phyloP scores from a whole-genome alignment of 441 rosid genomes.

The Cnidoscolus chayamansa region DNA sequence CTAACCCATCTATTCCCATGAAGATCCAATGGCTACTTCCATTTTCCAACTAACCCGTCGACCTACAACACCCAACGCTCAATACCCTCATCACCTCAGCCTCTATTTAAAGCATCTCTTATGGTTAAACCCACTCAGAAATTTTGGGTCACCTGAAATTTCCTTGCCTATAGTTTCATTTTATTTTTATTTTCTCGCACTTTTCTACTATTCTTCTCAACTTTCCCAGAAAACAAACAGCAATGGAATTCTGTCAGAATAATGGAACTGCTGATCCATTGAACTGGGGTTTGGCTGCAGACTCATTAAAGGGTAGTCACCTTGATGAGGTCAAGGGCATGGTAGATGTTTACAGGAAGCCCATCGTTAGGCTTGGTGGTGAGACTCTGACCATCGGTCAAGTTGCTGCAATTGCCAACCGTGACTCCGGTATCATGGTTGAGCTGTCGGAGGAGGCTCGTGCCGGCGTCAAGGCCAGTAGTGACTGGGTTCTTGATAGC shows the following conservation, averaged over 20 bases:
- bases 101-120: slow-evolving; percentile 43
- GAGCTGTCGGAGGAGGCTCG: slow-evolving; percentile 52
- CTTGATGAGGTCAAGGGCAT: slow-evolving; percentile 64
- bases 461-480: slow-evolving; percentile 56
- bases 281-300: slow-evolving; percentile 60
- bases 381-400: slow-evolving; percentile 58
- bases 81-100: slow-evolving; percentile 12
- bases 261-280: slow-evolving; percentile 41
- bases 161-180: slow-evolving; percentile 11
- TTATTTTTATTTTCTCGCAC: neutral
- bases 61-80: slow-evolving; percentile 43
- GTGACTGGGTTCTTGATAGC: slow-evolving; percentile 67
- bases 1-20: slow-evolving; percentile 11
- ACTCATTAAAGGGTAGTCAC: slow-evolving; percentile 58
- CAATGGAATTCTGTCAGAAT: slow-evolving; percentile 28
- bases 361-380: slow-evolving; percentile 56
- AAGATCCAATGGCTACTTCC: slow-evolving; percentile 41
- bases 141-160: slow-evolving; percentile 28
- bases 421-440: slow-evolving; percentile 30
- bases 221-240: neutral
- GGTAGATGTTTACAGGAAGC: slow-evolving; percentile 56
- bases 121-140: slow-evolving; percentile 32
- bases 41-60: slow-evolving; percentile 53
- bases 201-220: neutral
- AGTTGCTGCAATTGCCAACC: slow-evolving; percentile 48